These are phyloP conservation scores for Lasiosphaeria ovina DNA, from an alignment of 495 filamentous ascomycete species.

Conservation along the genomic window DNA sequence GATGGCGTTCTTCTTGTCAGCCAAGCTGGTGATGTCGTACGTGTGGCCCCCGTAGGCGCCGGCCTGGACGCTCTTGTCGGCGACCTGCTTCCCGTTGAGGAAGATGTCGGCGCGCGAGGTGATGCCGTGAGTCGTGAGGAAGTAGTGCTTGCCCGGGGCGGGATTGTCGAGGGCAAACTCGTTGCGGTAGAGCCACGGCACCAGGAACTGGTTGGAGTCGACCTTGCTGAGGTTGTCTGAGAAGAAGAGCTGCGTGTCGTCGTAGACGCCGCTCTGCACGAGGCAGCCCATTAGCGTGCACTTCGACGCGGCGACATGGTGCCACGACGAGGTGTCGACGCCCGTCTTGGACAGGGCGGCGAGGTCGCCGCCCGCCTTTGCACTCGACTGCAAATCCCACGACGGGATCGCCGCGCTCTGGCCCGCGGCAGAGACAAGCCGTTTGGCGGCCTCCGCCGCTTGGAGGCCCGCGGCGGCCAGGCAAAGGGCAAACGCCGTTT, in stretches of 20 bases:
- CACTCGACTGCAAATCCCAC: conserved; percentile 57
- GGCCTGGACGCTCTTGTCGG: conserved; percentile 44
- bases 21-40: conserved; percentile 51
- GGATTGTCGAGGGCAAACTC: conserved; percentile 46
- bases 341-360: conserved; percentile 44
- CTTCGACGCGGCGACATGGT: conserved; percentile 44
- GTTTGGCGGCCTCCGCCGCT: neutral
- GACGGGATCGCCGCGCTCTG: conserved; percentile 47
- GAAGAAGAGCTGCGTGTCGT: conserved; percentile 56
- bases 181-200: conserved; percentile 62
- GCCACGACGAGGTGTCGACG: conserved; percentile 53
- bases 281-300: conserved; percentile 61
- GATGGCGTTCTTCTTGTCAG: conserved; percentile 47
- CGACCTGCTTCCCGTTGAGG: conserved; percentile 57
- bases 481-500: neutral
- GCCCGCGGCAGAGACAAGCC: conserved; percentile 25
- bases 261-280: conserved; percentile 52
- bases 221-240: conserved; percentile 52
- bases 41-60: conserved; percentile 57
- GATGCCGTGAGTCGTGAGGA: conserved; percentile 58
- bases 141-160: conserved; percentile 43
- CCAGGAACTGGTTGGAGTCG: conserved; percentile 46
- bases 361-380: conserved; percentile 36
- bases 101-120: conserved; percentile 61
- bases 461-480: neutral